Percentiles rank a stretch among this genome's conserved stretches.
phyloP scores from a whole-genome alignment of 2,329 filamentous ascomycete species.

The Moelleriella libera region DNA sequence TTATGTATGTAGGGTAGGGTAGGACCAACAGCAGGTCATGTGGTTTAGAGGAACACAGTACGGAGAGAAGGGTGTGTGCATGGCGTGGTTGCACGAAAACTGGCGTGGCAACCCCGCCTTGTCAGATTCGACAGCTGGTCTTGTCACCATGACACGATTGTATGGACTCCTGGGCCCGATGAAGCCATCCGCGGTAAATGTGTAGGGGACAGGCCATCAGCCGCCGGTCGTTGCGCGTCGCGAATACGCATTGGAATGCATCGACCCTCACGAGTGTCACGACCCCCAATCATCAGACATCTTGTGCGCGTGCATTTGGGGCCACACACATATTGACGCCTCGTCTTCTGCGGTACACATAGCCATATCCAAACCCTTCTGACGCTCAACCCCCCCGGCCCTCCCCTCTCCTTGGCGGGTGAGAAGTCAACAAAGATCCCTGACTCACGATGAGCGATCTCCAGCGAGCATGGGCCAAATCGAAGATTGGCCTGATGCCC shows the following conservation, averaged over 20 bases:
- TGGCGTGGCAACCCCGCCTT: not conserved
- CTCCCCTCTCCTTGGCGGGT: too few species aligned
- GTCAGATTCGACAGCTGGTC: not conserved
- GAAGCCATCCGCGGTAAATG: too few species aligned
- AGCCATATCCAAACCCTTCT: not conserved
- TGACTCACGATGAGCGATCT: constrained; percentile 56
- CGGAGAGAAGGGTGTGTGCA: not conserved
- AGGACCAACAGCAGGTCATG: too few species aligned
- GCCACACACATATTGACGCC: not conserved
- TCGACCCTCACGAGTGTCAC: not conserved
- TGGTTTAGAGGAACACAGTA: too few species aligned
- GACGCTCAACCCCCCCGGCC: too few species aligned
- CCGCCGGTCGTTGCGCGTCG: too few species aligned
- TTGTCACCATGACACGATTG: too few species aligned
- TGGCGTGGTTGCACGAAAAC: not conserved
- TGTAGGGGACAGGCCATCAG: too few species aligned
- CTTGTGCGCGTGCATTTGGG: not conserved
- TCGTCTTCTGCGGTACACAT: not conserved
- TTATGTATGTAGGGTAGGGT: not conserved
- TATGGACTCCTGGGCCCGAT: too few species aligned
- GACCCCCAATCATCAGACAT: not conserved
- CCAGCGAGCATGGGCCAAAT: constrained; percentile 64
- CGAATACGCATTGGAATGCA: not conserved
- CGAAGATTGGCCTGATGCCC: constrained; percentile 48
- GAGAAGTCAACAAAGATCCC: not conserved